phyloP scores from a whole-genome alignment of 1,284 basidiomycete species.

The Ceratobasidium sp. region DNA sequence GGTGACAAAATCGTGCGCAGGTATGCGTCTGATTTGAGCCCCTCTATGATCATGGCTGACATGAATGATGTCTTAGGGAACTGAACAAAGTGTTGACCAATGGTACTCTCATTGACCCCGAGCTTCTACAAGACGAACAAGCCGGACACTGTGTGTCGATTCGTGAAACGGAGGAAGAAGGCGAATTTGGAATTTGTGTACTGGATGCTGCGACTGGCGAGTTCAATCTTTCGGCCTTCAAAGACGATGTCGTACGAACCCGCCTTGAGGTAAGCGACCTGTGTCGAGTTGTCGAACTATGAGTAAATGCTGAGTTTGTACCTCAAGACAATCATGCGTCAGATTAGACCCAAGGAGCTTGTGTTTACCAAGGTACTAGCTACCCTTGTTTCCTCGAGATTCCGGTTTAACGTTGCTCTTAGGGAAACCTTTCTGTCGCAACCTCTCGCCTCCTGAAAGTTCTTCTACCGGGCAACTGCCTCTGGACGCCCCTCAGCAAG shows the following conservation, averaged over 20 bases:
- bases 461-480: constrained; percentile 80
- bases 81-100: constrained; percentile 97
- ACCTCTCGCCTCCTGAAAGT: constrained; percentile 86
- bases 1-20: constrained; percentile 79
- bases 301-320: not conserved
- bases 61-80: constrained; percentile 68
- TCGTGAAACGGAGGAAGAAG: constrained; percentile 67
- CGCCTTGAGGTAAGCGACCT: constrained; percentile 71
- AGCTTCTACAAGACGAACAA: constrained; percentile 91
- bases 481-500: constrained; percentile 88
- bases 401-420: constrained; percentile 20
- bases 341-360: constrained; percentile 93
- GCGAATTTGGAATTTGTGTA: constrained; percentile 91
- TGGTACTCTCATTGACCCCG: constrained; percentile 94
- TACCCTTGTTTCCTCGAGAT: constrained; percentile 34
- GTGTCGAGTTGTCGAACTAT: not conserved
- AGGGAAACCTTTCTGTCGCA: constrained; percentile 86
- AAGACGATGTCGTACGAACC: constrained; percentile 93
- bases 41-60: constrained; percentile 53
- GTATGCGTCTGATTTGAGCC: constrained; percentile 9
- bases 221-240: constrained; percentile 91
- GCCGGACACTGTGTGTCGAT: constrained; percentile 95
- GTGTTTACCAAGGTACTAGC: constrained; percentile 85
- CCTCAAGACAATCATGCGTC: constrained; percentile 84
- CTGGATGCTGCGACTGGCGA: constrained; percentile 96